phyloP scores from a whole-genome alignment of 2,329 filamentous ascomycete genomes.

The Penicillium sp. region DNA sequence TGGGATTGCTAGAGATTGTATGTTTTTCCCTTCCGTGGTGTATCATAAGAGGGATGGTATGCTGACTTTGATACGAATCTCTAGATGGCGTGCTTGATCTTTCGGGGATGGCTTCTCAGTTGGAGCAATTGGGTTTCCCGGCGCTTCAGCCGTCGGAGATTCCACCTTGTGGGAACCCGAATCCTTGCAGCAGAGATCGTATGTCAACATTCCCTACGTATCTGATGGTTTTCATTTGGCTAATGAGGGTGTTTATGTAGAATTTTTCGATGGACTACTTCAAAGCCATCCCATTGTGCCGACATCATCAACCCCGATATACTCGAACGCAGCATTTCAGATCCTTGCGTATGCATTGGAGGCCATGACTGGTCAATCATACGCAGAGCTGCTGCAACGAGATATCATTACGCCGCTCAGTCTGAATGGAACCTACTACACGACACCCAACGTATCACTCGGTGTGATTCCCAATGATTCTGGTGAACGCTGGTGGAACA shows the following conservation, averaged over 20 bases:
- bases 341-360: slow-evolving; percentile 48
- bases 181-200: slow-evolving; percentile 22
- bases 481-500: slow-evolving; percentile 42
- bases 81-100: slow-evolving; percentile 24
- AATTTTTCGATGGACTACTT: slow-evolving; percentile 44
- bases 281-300: slow-evolving; percentile 41
- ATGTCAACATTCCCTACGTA: background rate
- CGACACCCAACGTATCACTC: slow-evolving; percentile 20
- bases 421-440: slow-evolving; percentile 44
- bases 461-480: slow-evolving; percentile 46
- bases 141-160: slow-evolving; percentile 12
- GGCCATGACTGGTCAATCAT: slow-evolving; percentile 47
- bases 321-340: slow-evolving; percentile 47
- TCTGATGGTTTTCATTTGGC: background rate
- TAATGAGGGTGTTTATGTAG: slow-evolving; percentile 25
- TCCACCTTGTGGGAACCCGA: slow-evolving; percentile 20
- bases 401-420: slow-evolving; percentile 48
- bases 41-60: background rate
- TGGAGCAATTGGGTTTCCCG: slow-evolving; percentile 25
- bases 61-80: background rate
- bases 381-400: slow-evolving; percentile 42
- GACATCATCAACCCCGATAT: slow-evolving; percentile 40
- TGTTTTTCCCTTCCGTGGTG: slow-evolving; percentile 17
- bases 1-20: slow-evolving; percentile 47
- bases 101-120: slow-evolving; percentile 9